phyloP scores from a whole-genome alignment of 164 flowering plant genomes.

The Vitis rotundifolia region DNA sequence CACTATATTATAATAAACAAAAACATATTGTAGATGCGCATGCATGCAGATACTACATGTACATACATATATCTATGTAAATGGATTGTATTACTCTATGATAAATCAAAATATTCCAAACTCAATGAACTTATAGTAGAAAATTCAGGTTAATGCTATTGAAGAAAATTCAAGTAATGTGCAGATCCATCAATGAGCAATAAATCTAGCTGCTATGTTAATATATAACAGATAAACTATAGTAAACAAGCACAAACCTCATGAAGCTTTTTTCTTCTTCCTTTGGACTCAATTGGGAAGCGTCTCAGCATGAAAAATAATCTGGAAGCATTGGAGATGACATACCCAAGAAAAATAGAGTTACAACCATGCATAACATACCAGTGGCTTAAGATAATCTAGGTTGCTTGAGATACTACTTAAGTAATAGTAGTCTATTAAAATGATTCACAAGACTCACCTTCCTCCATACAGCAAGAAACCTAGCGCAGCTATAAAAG shows the following conservation, averaged over 20 bases:
- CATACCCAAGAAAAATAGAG: not conserved
- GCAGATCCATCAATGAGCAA: not conserved
- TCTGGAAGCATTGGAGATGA: constrained; percentile 33
- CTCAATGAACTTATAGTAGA: too few species aligned
- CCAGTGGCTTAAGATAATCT: not conserved
- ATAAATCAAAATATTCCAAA: too few species aligned
- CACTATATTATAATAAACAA: too few species aligned
- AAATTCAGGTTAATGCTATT: too few species aligned
- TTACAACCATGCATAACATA: not conserved
- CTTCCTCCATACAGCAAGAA: constrained; percentile 93
- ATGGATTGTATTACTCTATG: too few species aligned
- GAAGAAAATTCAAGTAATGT: too few species aligned
- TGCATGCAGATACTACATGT: too few species aligned
- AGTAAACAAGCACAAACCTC: constrained; percentile 51
- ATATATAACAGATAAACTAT: not conserved
- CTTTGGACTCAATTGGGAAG: constrained; percentile 94
- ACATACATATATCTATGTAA: too few species aligned
- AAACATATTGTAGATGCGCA: too few species aligned
- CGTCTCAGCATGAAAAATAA: constrained; percentile 88
- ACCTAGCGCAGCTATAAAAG: constrained; percentile 80
- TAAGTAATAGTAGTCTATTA: not conserved
- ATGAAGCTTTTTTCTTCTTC: constrained; percentile 90
- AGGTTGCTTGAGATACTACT: not conserved
- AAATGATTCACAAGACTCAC: constrained; percentile 32
- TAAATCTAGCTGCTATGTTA: not conserved